Evolutionary conservation across 2,329 filamentous ascomycete genomes (phyloP).

Genomic region (Ophiostoma himal-ulmi): DNA sequence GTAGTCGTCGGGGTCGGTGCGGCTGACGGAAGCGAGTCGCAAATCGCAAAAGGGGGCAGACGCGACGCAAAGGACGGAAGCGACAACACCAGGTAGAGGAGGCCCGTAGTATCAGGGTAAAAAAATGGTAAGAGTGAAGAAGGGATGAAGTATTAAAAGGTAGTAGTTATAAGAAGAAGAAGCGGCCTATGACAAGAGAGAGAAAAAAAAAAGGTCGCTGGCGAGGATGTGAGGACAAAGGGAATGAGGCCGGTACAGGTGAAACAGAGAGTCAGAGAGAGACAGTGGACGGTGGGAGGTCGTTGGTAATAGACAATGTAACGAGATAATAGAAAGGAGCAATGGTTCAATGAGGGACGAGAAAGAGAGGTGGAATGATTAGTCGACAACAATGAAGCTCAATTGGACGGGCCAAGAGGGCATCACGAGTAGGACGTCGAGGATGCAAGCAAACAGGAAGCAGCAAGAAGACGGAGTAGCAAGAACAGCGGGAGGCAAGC

Average conservation of each 20-base stretch:
- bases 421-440: conserved; percentile 20
- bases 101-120: background rate
- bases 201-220: background rate
- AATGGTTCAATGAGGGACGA: conserved; percentile 11
- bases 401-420: conserved; percentile 13
- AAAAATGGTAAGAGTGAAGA: background rate
- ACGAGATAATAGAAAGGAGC: background rate
- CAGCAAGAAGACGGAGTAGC: conserved; percentile 15
- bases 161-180: background rate
- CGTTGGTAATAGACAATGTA: too few relatives aligned
- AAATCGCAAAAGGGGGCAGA: background rate
- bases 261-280: background rate
- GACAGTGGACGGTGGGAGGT: background rate
- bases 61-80: background rate
- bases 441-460: conserved; percentile 11
- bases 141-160: background rate
- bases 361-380: background rate
- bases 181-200: background rate
- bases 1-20: background rate
- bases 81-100: background rate
- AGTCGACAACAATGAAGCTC: conserved; percentile 7
- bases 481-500: conserved; percentile 19
- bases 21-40: background rate
- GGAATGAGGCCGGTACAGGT: conserved; percentile 10
- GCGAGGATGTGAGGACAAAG: conserved; percentile 7